Evolutionary conservation across 2,329 filamentous ascomycete species (phyloP).

Genomic region (Ceratocystis papillata): DNA sequence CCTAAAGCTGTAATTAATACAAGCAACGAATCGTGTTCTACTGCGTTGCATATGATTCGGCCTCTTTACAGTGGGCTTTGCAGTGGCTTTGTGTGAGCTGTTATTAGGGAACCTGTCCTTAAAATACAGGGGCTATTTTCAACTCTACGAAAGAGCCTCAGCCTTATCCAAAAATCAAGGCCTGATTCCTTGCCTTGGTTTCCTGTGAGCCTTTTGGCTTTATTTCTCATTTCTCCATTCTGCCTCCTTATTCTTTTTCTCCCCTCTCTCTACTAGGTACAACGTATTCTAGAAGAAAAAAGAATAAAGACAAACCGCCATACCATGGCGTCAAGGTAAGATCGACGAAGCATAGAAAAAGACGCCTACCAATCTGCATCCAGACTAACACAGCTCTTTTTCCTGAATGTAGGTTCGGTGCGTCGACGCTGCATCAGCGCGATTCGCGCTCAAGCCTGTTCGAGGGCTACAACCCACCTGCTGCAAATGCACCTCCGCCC

Average conservation of each 20-base stretch:
- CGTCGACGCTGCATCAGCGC: conserved; percentile 57
- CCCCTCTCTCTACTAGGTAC: background rate
- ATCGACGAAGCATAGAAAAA: background rate
- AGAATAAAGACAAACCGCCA: background rate
- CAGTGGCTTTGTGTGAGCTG: background rate
- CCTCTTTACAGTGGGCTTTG: background rate
- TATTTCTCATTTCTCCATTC: background rate
- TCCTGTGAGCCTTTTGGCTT: background rate
- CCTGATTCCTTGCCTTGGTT: background rate
- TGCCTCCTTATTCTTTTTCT: background rate
- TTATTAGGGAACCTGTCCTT: background rate
- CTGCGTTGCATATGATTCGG: background rate
- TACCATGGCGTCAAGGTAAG: conserved; percentile 14
- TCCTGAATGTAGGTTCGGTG: conserved; percentile 47
- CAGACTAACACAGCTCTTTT: background rate
- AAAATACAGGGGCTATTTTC: conserved; percentile 7
- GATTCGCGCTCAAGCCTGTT: conserved; percentile 63
- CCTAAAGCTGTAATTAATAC: background rate
- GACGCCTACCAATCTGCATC: too few species aligned
- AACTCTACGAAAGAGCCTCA: conserved; percentile 4
- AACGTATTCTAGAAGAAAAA: background rate
- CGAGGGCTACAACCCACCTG: conserved; percentile 53
- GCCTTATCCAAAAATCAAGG: conserved; percentile 3
- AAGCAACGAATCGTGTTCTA: background rate
- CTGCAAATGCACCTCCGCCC: conserved; percentile 34